Evolutionary conservation across 257 asterid species (phyloP).

Genomic region (Przewalskia tangutica): DNA sequence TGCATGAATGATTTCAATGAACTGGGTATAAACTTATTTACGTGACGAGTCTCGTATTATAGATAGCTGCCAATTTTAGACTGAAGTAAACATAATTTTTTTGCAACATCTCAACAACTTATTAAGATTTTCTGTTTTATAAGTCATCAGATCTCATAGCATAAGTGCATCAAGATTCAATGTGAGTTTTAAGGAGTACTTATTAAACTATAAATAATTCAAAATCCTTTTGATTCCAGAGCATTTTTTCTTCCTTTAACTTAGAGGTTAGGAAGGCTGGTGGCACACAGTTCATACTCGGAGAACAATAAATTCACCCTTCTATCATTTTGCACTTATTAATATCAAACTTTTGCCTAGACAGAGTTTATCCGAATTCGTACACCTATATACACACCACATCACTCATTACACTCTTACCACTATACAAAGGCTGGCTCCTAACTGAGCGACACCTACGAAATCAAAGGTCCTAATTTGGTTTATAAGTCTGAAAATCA

Average conservation of each 20-base stretch:
- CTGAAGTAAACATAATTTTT: not conserved
- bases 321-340: not conserved
- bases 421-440: not conserved
- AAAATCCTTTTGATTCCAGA: not conserved
- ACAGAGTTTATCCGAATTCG: not conserved
- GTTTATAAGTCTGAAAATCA: not conserved
- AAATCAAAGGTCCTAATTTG: not conserved
- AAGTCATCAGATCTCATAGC: too few relatives aligned
- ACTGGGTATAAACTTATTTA: not conserved
- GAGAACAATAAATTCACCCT: not conserved
- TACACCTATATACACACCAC: too few relatives aligned
- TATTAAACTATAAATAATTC: too few relatives aligned
- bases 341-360: too few relatives aligned
- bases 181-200: not conserved
- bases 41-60: not conserved
- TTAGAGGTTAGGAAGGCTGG: not conserved
- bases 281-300: not conserved
- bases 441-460: not conserved
- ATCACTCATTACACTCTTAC: not conserved
- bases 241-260: not conserved
- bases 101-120: not conserved
- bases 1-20: slow-evolving; percentile 17
- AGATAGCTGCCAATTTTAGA: not conserved
- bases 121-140: too few relatives aligned
- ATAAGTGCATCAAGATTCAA: not conserved